Evolutionary conservation across 331 rosid species (phyloP).

Genomic region (Dryas integrifolia): DNA sequence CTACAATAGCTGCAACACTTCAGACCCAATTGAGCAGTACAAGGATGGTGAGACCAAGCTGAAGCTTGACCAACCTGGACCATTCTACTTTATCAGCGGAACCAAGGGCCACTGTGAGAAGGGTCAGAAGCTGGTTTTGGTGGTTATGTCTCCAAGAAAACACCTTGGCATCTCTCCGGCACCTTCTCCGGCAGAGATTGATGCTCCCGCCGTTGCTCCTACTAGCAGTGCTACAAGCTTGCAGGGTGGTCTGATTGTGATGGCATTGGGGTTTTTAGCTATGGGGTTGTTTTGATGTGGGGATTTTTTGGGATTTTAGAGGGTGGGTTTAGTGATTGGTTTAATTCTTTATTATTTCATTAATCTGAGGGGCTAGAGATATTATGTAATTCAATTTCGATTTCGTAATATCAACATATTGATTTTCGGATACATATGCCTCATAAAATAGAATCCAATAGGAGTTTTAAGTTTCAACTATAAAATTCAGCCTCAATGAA

Average conservation of each 20-base stretch:
- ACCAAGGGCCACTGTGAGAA: slow-evolving; percentile 68
- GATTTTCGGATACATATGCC: not conserved
- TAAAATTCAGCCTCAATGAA: not conserved
- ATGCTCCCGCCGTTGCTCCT: slow-evolving; percentile 78
- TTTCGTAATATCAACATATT: not conserved
- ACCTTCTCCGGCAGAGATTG: slow-evolving; percentile 54
- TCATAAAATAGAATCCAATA: not conserved
- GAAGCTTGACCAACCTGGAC: slow-evolving; percentile 57
- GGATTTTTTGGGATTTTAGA: not conserved
- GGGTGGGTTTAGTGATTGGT: not conserved
- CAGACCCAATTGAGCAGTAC: slow-evolving; percentile 46
- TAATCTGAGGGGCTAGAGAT: not conserved
- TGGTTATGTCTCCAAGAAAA: slow-evolving; percentile 61
- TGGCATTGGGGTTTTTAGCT: slow-evolving; percentile 39
- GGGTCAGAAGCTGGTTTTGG: slow-evolving; percentile 73
- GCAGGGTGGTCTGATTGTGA: slow-evolving; percentile 34
- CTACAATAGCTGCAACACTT: slow-evolving; percentile 49
- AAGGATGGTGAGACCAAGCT: slow-evolving; percentile 68
- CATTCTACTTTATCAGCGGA: slow-evolving; percentile 82
- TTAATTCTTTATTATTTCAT: slow-evolving; percentile 9
- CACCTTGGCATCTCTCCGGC: slow-evolving; percentile 41
- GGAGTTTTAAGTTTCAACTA: not conserved
- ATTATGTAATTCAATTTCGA: slow-evolving; percentile 1
- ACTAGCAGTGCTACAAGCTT: slow-evolving; percentile 53
- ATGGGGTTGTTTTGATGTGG: slow-evolving; percentile 37